A percentile compares a stretch with the other conserved stretches of the same genome.
These are phyloP conservation scores for Colletotrichum camelliae DNA, from an alignment of 2,329 filamentous ascomycete species.

Conservation along the genomic window DNA sequence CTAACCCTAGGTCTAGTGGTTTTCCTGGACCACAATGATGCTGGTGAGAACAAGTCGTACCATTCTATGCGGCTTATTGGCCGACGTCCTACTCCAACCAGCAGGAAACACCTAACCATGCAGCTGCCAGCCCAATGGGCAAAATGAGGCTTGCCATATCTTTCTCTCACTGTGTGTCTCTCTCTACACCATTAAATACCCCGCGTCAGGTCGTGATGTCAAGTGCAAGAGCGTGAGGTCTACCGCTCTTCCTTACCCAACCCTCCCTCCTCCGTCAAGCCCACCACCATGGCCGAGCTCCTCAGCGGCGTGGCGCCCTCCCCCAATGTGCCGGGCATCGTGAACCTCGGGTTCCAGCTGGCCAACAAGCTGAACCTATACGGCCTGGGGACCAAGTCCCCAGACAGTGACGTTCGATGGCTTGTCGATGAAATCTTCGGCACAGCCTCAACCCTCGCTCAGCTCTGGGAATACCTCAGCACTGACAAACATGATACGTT, in stretches of 20 bases:
- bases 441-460: background rate
- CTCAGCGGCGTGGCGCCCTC: background rate
- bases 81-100: background rate
- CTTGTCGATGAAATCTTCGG: background rate
- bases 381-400: background rate
- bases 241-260: background rate
- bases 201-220: background rate
- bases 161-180: background rate
- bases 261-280: background rate
- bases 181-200: background rate
- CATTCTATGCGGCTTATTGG: conserved; percentile 10
- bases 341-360: conserved; percentile 3
- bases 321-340: conserved; percentile 1
- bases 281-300: background rate
- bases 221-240: background rate
- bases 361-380: conserved; percentile 9
- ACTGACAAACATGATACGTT: background rate
- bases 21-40: background rate
- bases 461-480: background rate
- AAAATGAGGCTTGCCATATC: conserved; percentile 13
- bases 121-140: background rate
- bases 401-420: background rate
- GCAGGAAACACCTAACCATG: background rate
- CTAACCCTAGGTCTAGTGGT: background rate
- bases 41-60: background rate